Percentiles rank a stretch among this genome's conserved stretches.
These are phyloP conservation scores for Artemisia argyi DNA, from an alignment of 129 eudicot species.

Conservation along the genomic window DNA sequence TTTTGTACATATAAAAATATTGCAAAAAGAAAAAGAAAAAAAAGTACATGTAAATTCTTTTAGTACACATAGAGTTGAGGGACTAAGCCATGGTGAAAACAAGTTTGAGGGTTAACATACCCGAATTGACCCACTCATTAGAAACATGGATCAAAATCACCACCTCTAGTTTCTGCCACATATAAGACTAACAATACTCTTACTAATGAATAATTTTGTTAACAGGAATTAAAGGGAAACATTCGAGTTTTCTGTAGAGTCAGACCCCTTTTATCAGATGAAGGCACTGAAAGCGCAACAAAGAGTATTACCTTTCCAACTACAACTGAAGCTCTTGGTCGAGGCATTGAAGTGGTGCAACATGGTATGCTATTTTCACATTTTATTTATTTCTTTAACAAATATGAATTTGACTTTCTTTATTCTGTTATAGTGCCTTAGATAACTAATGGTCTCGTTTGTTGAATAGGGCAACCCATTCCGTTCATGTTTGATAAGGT, in stretches of 20 bases:
- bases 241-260: constrained; percentile 97
- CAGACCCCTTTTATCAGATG: constrained; percentile 78
- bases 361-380: constrained; percentile 50
- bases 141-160: not conserved
- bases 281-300: constrained; percentile 49
- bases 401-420: not conserved
- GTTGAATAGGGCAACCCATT: constrained; percentile 67
- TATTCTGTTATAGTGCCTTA: not conserved
- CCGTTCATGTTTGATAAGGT: constrained; percentile 95
- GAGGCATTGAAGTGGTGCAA: constrained; percentile 85
- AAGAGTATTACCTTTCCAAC: constrained; percentile 74
- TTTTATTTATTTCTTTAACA: not conserved
- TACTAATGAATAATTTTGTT: not conserved
- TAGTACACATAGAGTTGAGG: too few species aligned
- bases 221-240: constrained; percentile 93
- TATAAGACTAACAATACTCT: not conserved
- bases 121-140: not conserved
- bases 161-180: not conserved
- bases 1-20: too few species aligned
- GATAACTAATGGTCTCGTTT: constrained; percentile 10
- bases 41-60: too few species aligned
- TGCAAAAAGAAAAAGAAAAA: too few species aligned
- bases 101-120: not conserved
- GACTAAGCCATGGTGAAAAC: too few species aligned
- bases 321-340: constrained; percentile 66